A percentile compares a stretch with the other conserved stretches of the same genome.
Conservation (phyloP, 139 green algal genomes). For the Haematococcus lacustris region DNA sequence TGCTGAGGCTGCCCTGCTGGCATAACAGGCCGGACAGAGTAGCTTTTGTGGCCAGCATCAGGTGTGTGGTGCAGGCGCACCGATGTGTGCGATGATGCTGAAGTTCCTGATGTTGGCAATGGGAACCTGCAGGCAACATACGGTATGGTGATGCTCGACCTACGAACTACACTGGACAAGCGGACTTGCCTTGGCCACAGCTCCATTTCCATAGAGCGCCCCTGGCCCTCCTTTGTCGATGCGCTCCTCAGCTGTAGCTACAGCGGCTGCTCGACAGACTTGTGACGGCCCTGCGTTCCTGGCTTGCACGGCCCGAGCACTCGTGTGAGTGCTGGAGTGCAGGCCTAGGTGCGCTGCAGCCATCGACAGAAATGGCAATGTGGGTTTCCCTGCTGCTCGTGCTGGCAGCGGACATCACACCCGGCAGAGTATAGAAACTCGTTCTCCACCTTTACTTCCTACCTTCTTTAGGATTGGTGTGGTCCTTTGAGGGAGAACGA, state of each 20-base stretch:
- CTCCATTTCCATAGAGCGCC: conserved; percentile 5
- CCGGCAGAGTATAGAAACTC: too few relatives aligned
- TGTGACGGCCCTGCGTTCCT: neutral
- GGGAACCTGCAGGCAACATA: conserved; percentile 18
- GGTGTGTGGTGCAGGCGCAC: too few relatives aligned
- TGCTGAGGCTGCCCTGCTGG: too few relatives aligned
- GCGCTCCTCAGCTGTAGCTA: neutral
- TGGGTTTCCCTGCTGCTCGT: too few relatives aligned
- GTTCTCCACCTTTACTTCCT: too few relatives aligned
- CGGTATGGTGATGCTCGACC: neutral
- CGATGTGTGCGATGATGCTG: conserved; percentile 80
- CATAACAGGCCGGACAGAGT: too few relatives aligned
- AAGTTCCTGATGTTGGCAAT: conserved; percentile 70
- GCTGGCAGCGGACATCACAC: too few relatives aligned
- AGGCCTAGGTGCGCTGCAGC: too few relatives aligned
- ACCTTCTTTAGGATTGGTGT: too few relatives aligned
- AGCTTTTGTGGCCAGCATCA: too few relatives aligned
- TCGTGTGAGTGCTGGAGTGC: neutral
- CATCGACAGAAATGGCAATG: too few relatives aligned
- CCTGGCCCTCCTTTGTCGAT: conserved; percentile 17
- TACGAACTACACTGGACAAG: neutral
- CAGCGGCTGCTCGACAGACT: neutral
- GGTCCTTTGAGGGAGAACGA: too few relatives aligned
- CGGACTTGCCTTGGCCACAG: conserved; percentile 13
- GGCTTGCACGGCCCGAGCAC: neutral